phyloP scores from a whole-genome alignment of 2,329 filamentous ascomycete genomes.

The Alternaria tenuissima region DNA sequence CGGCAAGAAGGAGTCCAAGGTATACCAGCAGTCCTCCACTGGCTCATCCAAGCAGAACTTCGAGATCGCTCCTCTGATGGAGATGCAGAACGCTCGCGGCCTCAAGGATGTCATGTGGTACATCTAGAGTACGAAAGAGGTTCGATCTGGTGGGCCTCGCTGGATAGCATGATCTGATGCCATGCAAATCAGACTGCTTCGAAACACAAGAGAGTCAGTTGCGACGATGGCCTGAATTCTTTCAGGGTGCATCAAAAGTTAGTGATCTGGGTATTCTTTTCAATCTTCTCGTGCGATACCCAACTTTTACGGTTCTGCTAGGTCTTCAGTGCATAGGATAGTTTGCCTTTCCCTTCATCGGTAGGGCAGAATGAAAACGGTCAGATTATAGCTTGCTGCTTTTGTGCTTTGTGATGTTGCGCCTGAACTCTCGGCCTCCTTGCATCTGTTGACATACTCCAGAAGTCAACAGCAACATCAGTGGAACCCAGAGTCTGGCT shows the following conservation, averaged over 20 bases:
- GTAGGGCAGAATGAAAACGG: constrained; percentile 2
- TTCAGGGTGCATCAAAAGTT: constrained; percentile 12
- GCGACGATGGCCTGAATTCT: constrained; percentile 3
- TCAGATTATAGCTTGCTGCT: not conserved
- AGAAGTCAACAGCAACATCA: not conserved
- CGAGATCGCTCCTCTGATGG: constrained; percentile 52
- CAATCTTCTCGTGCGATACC: not conserved
- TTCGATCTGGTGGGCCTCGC: not conserved
- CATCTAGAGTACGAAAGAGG: constrained; percentile 47
- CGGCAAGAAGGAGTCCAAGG: constrained; percentile 50
- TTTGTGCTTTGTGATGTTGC: not conserved
- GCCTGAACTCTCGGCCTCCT: not conserved
- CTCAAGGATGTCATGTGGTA: constrained; percentile 60
- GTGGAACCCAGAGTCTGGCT: not conserved
- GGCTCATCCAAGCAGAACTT: constrained; percentile 42
- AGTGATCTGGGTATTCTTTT: not conserved
- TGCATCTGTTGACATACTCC: not conserved
- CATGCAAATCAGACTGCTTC: not conserved
- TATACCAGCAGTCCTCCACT: constrained; percentile 36
- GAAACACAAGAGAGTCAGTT: not conserved
- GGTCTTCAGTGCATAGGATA: not conserved
- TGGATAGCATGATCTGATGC: not conserved
- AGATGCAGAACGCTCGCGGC: constrained; percentile 50
- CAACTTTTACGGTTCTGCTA: not conserved
- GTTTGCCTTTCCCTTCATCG: not conserved